Base-by-base conservation (phyloP, 139 green algal species). In the Chlamydomonas sp. region DNA sequence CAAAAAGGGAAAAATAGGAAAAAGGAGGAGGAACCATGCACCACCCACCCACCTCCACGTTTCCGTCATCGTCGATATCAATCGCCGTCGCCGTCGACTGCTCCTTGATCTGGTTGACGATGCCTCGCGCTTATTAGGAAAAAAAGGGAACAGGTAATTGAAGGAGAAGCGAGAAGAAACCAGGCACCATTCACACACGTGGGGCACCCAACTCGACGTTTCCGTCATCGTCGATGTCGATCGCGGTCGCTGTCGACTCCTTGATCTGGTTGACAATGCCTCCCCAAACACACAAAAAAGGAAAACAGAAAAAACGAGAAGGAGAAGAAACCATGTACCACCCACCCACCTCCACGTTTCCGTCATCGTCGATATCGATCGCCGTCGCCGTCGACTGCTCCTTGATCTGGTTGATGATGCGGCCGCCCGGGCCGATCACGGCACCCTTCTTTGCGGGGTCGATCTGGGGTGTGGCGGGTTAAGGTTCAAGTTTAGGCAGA, bases 401-500 rank as follows among this genome's bases (percentile, higher is more conserved):
- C 13, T 60, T 30, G n/a, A 97, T 83, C 37, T 33, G 66, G 30
- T 82, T 76, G 58, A 97, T 88, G 8, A 69, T 92, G 58, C 86
- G 81, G 34, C 93, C 93, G 28, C 89, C 88, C 5, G 43, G 24
- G 5, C 92, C 92, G 57, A 98, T 94, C 13, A 96, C 38, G 6
- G 67, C 35, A 31, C 82, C 82, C 26, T 92, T 72, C 78, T 90
- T 91, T 22, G 57, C 48, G 6, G 69, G 74, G 64, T 80, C 70
- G 22, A 87, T 62, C 65, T 75, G 72, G 35, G 16, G n/a, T n/a
- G n/a, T n/a, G n/a, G n/a, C n/a, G n/a, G n/a, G n/a, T n/a, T n/a
- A n/a, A n/a, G n/a, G n/a, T n/a, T n/a, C n/a, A n/a, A n/a, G n/a
- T n/a, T n/a, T n/a, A n/a, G n/a, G n/a, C n/a, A n/a, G n/a, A n/a